Evolutionary conservation across 768 basidiomycete species (phyloP), one percentile per base, ranked within the genome.

Genomic region (Xerocomellus chrysenteron): DNA sequence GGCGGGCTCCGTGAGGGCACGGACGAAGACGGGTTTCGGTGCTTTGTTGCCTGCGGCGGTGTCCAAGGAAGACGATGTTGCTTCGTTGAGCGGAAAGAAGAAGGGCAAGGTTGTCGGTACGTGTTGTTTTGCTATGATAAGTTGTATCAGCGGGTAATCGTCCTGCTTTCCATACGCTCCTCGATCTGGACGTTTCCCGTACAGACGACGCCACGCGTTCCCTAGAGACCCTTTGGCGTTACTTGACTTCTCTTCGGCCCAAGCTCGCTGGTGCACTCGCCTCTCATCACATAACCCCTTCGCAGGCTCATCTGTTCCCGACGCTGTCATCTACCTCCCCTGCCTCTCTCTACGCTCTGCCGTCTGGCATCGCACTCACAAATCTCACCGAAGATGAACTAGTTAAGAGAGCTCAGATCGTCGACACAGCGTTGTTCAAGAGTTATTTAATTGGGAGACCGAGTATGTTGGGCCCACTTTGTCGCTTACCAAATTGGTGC

Each of bases 371-470:
- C 0, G 86, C 92, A 0, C 74, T 94, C 44, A 75, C 83, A 0
- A 77, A 82, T 4, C 76, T 98, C 21, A 87, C 84, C 1, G 88
- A 94, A 3, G 91, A 91, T 57, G 89, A 97, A 60, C 78, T 98
- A 7, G 77, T 95, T 37, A 82, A 92, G 19, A 92, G 88, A 54
- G 94, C 94, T 1, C 95, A 98, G 73, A 86, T 98, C 35, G 90
- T 98, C 26, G 93, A 98, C 65, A 98, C 97, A 1, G 95, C 92
- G 10, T 74, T 98, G 60, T 94, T 98, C 74, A 96, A 97, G 73
- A 86, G 89, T 3, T 97, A 96, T 70, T 75, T 98, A 21, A 79
- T 92, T 21, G 87, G 88, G 41, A 78, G 88, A 43, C 93, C 96
- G 0, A 82, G 80, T 13, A 74, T 99, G 54, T 75, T 98, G 11